Evolutionary conservation across 148 eudicot genomes (phyloP).

Genomic region (Chenopodium berlandieri): DNA sequence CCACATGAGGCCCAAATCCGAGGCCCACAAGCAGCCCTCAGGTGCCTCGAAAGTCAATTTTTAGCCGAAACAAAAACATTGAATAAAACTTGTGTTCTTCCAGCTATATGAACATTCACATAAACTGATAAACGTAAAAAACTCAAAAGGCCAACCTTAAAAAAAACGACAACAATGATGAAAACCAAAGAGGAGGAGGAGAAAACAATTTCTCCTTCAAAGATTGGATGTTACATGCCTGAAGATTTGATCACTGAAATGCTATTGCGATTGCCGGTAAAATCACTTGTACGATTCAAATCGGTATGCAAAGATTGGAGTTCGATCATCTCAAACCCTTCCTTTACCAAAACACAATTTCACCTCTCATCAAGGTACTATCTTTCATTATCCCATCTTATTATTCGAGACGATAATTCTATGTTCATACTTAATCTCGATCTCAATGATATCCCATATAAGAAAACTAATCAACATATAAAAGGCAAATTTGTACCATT

Average conservation of each 20-base stretch:
- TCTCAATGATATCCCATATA: not conserved
- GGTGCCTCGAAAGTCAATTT: no score
- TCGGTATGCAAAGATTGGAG: conserved; percentile 2
- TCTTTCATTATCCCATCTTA: not conserved
- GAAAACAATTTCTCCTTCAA: no score
- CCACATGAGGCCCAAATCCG: no score
- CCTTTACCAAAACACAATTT: not conserved
- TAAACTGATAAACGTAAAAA: no score
- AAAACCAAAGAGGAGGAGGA: no score
- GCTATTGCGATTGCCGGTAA: conserved; percentile 3
- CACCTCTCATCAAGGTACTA: not conserved
- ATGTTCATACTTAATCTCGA: not conserved
- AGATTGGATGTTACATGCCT: not conserved
- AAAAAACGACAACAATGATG: no score
- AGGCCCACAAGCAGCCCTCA: no score
- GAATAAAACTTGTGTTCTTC: no score
- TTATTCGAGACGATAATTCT: not conserved
- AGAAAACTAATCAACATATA: not conserved
- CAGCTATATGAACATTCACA: no score
- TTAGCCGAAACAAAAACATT: no score
- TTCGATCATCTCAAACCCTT: not conserved
- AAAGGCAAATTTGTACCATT: not conserved
- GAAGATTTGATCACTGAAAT: conserved; percentile 2
- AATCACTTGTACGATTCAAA: no score
- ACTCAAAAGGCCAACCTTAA: no score